These are phyloP conservation scores for Gracilariopsis chorda DNA, from an alignment of 23 red algal genomes.

Conservation along the genomic window DNA sequence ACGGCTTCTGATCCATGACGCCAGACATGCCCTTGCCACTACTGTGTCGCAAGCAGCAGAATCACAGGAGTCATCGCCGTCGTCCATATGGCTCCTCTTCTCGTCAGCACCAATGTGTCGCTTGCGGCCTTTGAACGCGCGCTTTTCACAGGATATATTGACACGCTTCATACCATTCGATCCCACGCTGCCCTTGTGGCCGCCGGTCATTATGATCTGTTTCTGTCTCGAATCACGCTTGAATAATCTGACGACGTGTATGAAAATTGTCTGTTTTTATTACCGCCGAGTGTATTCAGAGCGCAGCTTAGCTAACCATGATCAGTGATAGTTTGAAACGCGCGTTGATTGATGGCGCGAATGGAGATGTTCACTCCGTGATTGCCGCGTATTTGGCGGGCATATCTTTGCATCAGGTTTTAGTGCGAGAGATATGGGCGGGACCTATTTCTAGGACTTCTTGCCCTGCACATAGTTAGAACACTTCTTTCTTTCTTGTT, in stretches of 20 bases:
- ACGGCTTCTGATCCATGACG: no score
- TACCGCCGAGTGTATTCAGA: no score
- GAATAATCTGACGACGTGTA: not conserved
- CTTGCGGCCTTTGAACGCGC: slow-evolving; percentile 29
- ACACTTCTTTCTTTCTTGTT: not conserved
- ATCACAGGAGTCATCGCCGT: no score
- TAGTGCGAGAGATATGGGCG: slow-evolving; percentile 1
- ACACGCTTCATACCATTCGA: not conserved
- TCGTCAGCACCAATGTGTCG: not conserved
- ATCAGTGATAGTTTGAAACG: no score
- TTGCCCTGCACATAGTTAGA: not conserved
- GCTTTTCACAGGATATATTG: not conserved
- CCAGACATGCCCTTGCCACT: no score
- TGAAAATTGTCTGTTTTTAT: no score
- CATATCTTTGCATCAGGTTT: not conserved
- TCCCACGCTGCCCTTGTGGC: slow-evolving; percentile 31
- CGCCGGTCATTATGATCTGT: slow-evolving; percentile 8
- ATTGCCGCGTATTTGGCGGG: slow-evolving; percentile 10
- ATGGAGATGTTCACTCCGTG: no score
- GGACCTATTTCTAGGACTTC: not conserved
- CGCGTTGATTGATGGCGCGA: no score
- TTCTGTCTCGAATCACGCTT: not conserved
- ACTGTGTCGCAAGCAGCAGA: no score
- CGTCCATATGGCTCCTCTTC: not conserved
- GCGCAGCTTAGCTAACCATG: no score